These are phyloP conservation scores for Oxytropis ochrocephala DNA, from an alignment of 306 rosid genomes.

Conservation along the genomic window DNA sequence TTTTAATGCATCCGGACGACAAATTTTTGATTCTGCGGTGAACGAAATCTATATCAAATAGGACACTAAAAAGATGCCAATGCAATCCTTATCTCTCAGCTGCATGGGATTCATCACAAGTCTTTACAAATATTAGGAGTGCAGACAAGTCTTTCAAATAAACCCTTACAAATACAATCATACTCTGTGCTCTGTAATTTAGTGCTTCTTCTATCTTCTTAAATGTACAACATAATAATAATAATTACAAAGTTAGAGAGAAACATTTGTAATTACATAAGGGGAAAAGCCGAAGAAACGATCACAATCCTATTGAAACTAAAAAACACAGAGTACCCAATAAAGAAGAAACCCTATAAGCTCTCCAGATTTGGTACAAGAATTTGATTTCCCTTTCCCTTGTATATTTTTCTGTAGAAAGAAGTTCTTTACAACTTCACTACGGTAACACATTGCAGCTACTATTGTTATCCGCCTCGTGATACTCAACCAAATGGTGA, in stretches of 20 bases:
- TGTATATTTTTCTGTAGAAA: slow-evolving; percentile 14
- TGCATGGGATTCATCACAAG: background rate
- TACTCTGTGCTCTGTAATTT: background rate
- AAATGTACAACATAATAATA: slow-evolving; percentile 20
- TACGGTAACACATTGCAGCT: background rate
- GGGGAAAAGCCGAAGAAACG: background rate
- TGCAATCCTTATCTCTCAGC: no score
- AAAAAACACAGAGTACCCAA: background rate
- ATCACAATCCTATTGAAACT: slow-evolving; percentile 11
- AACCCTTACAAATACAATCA: background rate
- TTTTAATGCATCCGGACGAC: no score
- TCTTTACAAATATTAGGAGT: background rate
- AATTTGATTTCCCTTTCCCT: background rate
- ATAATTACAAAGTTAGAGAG: slow-evolving; percentile 19
- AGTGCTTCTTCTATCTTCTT: background rate
- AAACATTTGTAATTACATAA: background rate
- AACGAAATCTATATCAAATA: no score
- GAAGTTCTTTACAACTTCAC: slow-evolving; percentile 9
- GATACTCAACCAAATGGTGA: slow-evolving; percentile 79
- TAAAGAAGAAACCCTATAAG: background rate
- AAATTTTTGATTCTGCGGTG: no score
- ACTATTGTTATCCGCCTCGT: background rate
- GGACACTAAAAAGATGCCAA: no score
- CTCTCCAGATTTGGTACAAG: background rate
- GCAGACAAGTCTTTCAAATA: background rate